These are phyloP conservation scores for Fraxinus paxiana DNA, from an alignment of 305 asterid species.

Conservation along the genomic window DNA sequence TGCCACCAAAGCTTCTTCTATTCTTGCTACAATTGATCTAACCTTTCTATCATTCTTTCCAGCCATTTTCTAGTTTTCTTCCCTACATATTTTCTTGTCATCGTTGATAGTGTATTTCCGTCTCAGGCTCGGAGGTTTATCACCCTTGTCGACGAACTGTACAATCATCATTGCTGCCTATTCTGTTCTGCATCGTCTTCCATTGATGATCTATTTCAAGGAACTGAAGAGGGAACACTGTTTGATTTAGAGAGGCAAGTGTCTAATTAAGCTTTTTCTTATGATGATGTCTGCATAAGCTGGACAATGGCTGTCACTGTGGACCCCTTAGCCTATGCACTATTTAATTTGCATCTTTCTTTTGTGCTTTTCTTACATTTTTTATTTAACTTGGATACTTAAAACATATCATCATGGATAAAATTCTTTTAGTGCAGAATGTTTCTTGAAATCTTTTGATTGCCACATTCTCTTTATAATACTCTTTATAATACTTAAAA, in stretches of 20 bases:
- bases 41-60: not conserved
- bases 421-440: not conserved
- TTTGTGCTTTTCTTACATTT: not conserved
- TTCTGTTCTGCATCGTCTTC: slow-evolving; percentile 74
- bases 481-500: not conserved
- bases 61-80: not conserved
- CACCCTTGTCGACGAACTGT: slow-evolving; percentile 84
- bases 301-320: not conserved
- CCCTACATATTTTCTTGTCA: not conserved
- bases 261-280: not conserved
- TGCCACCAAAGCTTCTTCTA: not conserved
- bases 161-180: slow-evolving; percentile 89
- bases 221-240: slow-evolving; percentile 88
- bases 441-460: not conserved
- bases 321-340: not conserved
- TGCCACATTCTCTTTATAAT: not conserved
- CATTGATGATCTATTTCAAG: slow-evolving; percentile 86
- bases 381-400: not conserved
- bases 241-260: slow-evolving; percentile 89
- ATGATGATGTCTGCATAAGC: not conserved
- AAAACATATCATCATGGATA: not conserved
- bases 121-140: slow-evolving; percentile 92
- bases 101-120: not conserved
- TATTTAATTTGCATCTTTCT: not conserved
- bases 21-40: not conserved